phyloP scores from a whole-genome alignment of 345 rosid species.

The Eutrema yunnanense region DNA sequence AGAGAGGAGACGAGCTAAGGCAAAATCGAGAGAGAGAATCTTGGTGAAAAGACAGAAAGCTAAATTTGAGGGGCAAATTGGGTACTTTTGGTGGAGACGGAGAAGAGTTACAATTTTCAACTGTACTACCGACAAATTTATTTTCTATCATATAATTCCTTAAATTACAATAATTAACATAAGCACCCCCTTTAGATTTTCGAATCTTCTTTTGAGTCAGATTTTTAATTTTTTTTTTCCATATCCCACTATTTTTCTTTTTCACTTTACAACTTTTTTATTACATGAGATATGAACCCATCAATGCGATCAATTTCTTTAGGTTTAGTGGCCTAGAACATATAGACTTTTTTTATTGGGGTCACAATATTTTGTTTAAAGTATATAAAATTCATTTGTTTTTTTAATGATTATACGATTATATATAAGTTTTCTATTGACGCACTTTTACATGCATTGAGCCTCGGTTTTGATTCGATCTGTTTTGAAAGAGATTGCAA shows the following conservation, averaged over 20 bases:
- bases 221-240: not conserved
- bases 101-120: not conserved
- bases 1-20: not conserved
- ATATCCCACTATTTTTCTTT: not conserved
- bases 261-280: not conserved
- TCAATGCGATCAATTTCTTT: not conserved
- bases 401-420: not conserved
- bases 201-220: not conserved
- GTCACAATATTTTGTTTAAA: not conserved
- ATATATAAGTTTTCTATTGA: not conserved
- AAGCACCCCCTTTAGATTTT: not conserved
- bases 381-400: not conserved
- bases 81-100: not conserved
- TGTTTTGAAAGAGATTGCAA: too few species aligned
- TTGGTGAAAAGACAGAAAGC: conserved; percentile 21
- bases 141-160: not conserved
- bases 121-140: not conserved
- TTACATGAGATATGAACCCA: not conserved
- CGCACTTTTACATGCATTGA: too few species aligned
- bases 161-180: not conserved
- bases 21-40: conserved; percentile 19
- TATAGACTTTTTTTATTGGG: not conserved
- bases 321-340: not conserved
- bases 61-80: not conserved
- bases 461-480: too few species aligned